phyloP scores from a whole-genome alignment of 768 basidiomycete genomes.

The Boletus sp. region DNA sequence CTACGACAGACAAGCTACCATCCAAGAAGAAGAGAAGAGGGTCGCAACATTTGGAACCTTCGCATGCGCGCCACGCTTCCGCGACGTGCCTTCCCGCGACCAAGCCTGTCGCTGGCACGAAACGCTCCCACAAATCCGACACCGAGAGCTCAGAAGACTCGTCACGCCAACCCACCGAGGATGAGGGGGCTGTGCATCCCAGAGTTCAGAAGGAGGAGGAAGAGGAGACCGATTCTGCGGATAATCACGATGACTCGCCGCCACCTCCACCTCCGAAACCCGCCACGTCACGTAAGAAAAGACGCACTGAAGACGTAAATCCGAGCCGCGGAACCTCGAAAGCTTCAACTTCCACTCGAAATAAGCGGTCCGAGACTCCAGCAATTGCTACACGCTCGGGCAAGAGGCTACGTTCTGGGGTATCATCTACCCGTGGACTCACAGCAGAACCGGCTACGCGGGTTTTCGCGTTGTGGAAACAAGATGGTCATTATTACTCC shows the following conservation, averaged over 20 bases:
- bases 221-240: slow-evolving; percentile 40
- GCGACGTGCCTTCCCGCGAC: slow-evolving; percentile 1
- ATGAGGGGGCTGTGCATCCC: slow-evolving; percentile 24
- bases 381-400: slow-evolving; percentile 34
- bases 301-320: slow-evolving; percentile 34
- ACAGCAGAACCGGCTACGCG: slow-evolving; percentile 41
- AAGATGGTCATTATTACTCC: slow-evolving; percentile 58
- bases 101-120: slow-evolving; percentile 15
- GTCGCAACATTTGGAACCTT: background rate
- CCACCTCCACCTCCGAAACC: slow-evolving; percentile 27
- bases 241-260: slow-evolving; percentile 38
- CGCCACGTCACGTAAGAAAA: slow-evolving; percentile 41
- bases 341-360: slow-evolving; percentile 28
- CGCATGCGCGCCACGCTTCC: slow-evolving; percentile 2
- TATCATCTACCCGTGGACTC: slow-evolving; percentile 22
- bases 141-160: slow-evolving; percentile 23
- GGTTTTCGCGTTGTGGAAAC: slow-evolving; percentile 70
- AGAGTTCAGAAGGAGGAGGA: slow-evolving; percentile 34
- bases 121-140: slow-evolving; percentile 26
- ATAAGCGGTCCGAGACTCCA: slow-evolving; percentile 25
- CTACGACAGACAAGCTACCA: slow-evolving; percentile 1
- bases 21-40: slow-evolving; percentile 7
- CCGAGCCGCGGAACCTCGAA: slow-evolving; percentile 22
- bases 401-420: slow-evolving; percentile 42
- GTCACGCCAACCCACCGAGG: slow-evolving; percentile 23